These are phyloP conservation scores for Cyclanthera cordifolia DNA, from an alignment of 306 rosid genomes.

Conservation along the genomic window DNA sequence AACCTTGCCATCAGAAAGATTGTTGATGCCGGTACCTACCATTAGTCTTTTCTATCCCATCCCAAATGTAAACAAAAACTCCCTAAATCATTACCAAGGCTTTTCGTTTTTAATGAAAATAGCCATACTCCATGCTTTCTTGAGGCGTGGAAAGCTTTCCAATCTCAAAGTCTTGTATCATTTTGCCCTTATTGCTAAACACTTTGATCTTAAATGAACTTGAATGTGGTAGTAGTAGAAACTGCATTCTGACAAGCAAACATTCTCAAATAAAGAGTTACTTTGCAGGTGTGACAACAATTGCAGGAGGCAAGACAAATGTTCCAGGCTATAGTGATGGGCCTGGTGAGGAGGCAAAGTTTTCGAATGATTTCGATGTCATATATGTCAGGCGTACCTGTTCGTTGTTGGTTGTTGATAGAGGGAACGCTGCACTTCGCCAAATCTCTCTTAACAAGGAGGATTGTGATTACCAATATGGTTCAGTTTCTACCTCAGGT, in stretches of 20 bases:
- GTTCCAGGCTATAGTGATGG: slow-evolving; percentile 94
- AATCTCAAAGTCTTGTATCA: not conserved
- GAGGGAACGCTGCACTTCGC: slow-evolving; percentile 96
- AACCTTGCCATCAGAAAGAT: slow-evolving; percentile 90
- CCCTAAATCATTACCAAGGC: not conserved
- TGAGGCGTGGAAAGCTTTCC: not conserved
- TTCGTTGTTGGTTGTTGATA: slow-evolving; percentile 84
- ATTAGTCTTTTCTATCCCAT: slow-evolving; percentile 11
- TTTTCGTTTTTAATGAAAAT: not conserved
- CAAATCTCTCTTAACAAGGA: slow-evolving; percentile 77
- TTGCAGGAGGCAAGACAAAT: slow-evolving; percentile 95
- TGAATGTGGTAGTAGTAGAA: slow-evolving; percentile 6
- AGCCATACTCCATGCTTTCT: not conserved
- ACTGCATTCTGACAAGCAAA: slow-evolving; percentile 8
- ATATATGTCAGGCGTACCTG: slow-evolving; percentile 72
- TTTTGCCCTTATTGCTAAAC: not conserved
- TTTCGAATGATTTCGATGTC: slow-evolving; percentile 90
- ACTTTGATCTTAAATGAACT: not conserved
- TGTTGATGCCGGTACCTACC: slow-evolving; percentile 70
- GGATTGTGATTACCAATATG: slow-evolving; percentile 71
- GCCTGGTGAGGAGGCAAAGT: slow-evolving; percentile 94
- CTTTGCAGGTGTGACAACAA: slow-evolving; percentile 76
- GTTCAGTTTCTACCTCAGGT: slow-evolving; percentile 80
- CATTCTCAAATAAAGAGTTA: slow-evolving; percentile 15
- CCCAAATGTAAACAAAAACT: not conserved